Percentiles rank a stretch among this genome's conserved stretches.
These are phyloP conservation scores for Styphnolobium japonicum DNA, from an alignment of 306 rosid genomes.

Conservation along the genomic window DNA sequence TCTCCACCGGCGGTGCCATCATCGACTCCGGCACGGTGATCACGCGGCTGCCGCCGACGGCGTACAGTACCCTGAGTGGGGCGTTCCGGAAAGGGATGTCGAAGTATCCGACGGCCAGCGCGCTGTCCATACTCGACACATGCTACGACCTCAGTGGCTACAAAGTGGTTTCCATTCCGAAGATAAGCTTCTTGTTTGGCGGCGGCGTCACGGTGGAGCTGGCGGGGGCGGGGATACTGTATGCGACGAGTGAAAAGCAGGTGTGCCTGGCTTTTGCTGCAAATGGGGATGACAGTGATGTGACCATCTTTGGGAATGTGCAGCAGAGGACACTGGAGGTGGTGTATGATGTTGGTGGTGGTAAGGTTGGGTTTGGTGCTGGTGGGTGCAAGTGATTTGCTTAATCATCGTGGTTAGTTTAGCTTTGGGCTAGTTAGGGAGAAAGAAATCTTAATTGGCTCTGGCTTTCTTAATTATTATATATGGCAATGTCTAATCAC, in stretches of 20 bases:
- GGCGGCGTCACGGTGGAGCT: conserved; percentile 36
- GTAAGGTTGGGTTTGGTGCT: conserved; percentile 55
- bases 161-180: conserved; percentile 25
- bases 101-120: conserved; percentile 27
- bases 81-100: conserved; percentile 45
- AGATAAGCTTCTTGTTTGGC: conserved; percentile 35
- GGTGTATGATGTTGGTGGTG: conserved; percentile 60
- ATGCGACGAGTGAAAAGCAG: conserved; percentile 22
- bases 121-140: conserved; percentile 53
- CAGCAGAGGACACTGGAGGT: conserved; percentile 65
- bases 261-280: conserved; percentile 69
- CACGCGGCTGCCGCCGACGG: conserved; percentile 57
- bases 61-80: conserved; percentile 37
- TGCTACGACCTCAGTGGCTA: conserved; percentile 54
- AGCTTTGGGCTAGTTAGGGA: conserved; percentile 2
- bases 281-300: conserved; percentile 33
- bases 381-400: conserved; percentile 43
- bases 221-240: conserved; percentile 29
- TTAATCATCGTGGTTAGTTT: neutral
- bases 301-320: conserved; percentile 63
- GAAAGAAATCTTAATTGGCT: conserved; percentile 14
- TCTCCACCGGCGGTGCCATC: conserved; percentile 46
- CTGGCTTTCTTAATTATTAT: neutral
- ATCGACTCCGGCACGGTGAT: conserved; percentile 85
- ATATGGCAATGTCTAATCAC: neutral